A percentile compares a stretch with the other conserved stretches of the same genome.
Evolutionary conservation across 2,329 filamentous ascomycete species (phyloP).

Genomic region (Furcasterigmium sp.): DNA sequence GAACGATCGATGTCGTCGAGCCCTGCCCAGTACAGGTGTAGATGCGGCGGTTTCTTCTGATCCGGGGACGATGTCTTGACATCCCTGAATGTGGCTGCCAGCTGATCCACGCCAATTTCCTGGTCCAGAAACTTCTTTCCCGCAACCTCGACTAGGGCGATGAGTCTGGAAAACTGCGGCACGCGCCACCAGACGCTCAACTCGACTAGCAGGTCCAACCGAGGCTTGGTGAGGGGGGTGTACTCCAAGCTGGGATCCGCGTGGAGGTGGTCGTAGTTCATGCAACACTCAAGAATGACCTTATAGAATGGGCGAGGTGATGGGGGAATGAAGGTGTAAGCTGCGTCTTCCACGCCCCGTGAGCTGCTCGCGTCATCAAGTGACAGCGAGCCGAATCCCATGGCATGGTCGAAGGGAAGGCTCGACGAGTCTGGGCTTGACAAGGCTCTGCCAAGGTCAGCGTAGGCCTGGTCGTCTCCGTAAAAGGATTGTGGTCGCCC

Average conservation of each 20-base stretch:
- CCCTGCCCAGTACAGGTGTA: slow-evolving; percentile 44
- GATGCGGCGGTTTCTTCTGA: slow-evolving; percentile 56
- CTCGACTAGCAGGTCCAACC: slow-evolving; percentile 78
- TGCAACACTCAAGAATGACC: slow-evolving; percentile 71
- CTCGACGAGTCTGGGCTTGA: slow-evolving; percentile 38
- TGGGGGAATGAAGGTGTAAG: slow-evolving; percentile 85
- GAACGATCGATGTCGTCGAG: slow-evolving; percentile 52
- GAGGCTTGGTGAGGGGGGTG: slow-evolving; percentile 66
- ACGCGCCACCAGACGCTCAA: slow-evolving; percentile 85
- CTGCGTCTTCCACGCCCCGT: slow-evolving; percentile 53
- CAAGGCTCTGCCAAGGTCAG: slow-evolving; percentile 47
- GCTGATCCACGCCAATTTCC: slow-evolving; percentile 72
- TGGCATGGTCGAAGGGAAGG: slow-evolving; percentile 57
- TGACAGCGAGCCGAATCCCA: slow-evolving; percentile 62
- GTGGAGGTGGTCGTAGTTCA: slow-evolving; percentile 60
- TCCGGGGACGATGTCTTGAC: slow-evolving; percentile 68
- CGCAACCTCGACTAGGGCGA: slow-evolving; percentile 79
- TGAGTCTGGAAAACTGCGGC: slow-evolving; percentile 72
- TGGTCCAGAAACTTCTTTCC: slow-evolving; percentile 80
- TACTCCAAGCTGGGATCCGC: slow-evolving; percentile 43
- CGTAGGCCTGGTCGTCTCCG: slow-evolving; percentile 44
- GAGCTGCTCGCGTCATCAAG: slow-evolving; percentile 51
- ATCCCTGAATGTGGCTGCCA: slow-evolving; percentile 79
- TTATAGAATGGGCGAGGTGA: slow-evolving; percentile 81
- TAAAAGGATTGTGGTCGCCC: slow-evolving; percentile 40